These are phyloP conservation scores for Haplosporangium sp. DNA, from an alignment of 371 early-diverging fungal species.

Conservation along the genomic window DNA sequence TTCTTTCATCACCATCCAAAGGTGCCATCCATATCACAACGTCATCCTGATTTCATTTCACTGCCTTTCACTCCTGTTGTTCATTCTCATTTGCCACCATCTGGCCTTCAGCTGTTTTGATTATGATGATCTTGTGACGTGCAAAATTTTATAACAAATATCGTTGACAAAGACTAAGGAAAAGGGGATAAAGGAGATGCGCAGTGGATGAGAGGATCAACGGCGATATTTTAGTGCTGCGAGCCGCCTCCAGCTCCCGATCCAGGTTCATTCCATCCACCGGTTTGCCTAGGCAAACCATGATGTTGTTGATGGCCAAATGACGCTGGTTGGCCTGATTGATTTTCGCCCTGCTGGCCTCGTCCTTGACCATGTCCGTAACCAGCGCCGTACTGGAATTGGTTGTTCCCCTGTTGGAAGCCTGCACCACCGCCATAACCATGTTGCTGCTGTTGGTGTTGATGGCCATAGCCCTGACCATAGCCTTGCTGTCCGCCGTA, in stretches of 20 bases:
- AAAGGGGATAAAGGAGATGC: too few species aligned
- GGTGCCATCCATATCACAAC: too few species aligned
- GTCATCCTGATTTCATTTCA: too few species aligned
- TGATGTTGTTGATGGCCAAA: slow-evolving; percentile 26
- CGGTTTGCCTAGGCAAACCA: background rate
- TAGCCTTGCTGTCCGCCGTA: slow-evolving; percentile 44
- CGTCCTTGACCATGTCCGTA: too few species aligned
- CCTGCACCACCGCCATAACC: slow-evolving; percentile 19
- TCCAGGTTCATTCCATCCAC: slow-evolving; percentile 20
- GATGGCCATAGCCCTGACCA: slow-evolving; percentile 38
- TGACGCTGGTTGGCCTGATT: slow-evolving; percentile 13
- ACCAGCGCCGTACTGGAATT: slow-evolving; percentile 34
- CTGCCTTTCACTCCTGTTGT: too few species aligned
- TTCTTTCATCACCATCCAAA: too few species aligned
- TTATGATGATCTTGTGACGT: too few species aligned
- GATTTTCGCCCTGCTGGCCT: slow-evolving; percentile 14
- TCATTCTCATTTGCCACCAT: too few species aligned
- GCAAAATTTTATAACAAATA: too few species aligned
- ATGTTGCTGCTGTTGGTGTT: slow-evolving; percentile 22
- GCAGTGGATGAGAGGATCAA: too few species aligned
- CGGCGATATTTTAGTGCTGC: slow-evolving; percentile 20
- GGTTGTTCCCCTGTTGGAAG: slow-evolving; percentile 25
- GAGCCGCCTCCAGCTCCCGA: slow-evolving; percentile 17
- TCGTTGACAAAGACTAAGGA: too few species aligned
- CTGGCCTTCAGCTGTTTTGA: too few species aligned